These are phyloP conservation scores for Chytriomyces hyalinus DNA, from an alignment of 192 early-diverging fungal genomes.

Conservation along the genomic window DNA sequence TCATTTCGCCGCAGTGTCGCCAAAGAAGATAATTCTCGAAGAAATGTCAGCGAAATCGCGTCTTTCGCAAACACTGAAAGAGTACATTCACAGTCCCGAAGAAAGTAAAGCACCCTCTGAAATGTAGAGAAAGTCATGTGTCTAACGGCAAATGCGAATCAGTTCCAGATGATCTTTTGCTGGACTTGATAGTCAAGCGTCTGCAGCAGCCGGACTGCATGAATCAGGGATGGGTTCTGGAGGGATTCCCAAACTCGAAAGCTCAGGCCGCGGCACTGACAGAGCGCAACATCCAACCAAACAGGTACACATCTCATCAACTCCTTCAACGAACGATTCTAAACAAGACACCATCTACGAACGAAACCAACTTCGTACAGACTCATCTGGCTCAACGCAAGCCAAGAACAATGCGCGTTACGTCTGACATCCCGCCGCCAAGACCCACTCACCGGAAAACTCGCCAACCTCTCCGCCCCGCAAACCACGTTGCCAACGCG, in stretches of 20 bases:
- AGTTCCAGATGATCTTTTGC: conserved; percentile 48
- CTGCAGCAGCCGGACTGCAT: conserved; percentile 49
- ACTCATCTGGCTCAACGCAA: conserved; percentile 46
- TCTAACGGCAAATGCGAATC: background rate
- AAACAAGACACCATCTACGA: background rate
- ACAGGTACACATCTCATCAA: conserved; percentile 40
- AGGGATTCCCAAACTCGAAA: conserved; percentile 52
- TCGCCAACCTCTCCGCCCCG: conserved; percentile 31
- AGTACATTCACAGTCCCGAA: conserved; percentile 38
- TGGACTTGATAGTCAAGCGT: conserved; percentile 41
- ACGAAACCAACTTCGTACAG: conserved; percentile 24
- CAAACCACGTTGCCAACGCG: conserved; percentile 14
- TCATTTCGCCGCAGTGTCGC: conserved; percentile 47
- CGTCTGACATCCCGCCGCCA: conserved; percentile 42
- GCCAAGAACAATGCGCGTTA: conserved; percentile 38
- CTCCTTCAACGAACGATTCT: background rate
- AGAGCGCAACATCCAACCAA: conserved; percentile 47
- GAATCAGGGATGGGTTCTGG: conserved; percentile 56
- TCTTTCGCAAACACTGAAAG: conserved; percentile 16
- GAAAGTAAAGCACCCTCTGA: conserved; percentile 28
- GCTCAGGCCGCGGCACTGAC: conserved; percentile 44
- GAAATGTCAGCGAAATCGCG: conserved; percentile 41
- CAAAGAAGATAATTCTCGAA: conserved; percentile 51
- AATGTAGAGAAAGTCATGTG: background rate
- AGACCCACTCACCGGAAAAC: conserved; percentile 36